A percentile compares a stretch with the other conserved stretches of the same genome.
Evolutionary conservation across 108 stramenopile genomes (phyloP).

Genomic region (Stephanodiscus triporus): DNA sequence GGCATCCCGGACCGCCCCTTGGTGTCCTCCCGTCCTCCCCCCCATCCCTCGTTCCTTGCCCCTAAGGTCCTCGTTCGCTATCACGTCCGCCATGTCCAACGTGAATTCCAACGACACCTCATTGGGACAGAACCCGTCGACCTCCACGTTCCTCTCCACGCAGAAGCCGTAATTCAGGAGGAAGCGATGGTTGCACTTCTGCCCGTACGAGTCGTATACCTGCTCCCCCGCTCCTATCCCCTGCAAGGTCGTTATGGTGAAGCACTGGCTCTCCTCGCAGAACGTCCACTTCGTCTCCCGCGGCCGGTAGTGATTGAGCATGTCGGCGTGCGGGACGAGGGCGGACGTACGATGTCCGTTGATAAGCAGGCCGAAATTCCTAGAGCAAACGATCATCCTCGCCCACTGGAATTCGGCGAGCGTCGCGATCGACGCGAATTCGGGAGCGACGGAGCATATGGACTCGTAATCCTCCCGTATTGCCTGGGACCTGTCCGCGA

Average conservation of each 20-base stretch:
- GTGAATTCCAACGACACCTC: constrained; percentile 91
- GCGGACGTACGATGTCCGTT: constrained; percentile 95
- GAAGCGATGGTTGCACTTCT: constrained; percentile 99
- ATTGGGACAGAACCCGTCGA: constrained; percentile 98
- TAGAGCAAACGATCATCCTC: constrained; percentile 96
- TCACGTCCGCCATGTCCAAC: constrained; percentile 64
- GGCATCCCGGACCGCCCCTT: neutral
- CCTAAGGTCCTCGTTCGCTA: constrained; percentile 31
- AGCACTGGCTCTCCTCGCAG: constrained; percentile 94
- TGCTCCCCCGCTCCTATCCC: constrained; percentile 81
- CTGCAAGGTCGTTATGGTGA: constrained; percentile 95
- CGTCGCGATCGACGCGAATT: constrained; percentile 72
- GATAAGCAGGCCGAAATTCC: constrained; percentile 97
- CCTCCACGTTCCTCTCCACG: constrained; percentile 95
- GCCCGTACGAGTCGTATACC: constrained; percentile 99
- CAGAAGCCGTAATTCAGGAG: constrained; percentile 99
- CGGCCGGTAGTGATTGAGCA: constrained; percentile 99
- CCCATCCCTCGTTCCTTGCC: constrained; percentile 3
- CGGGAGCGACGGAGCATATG: constrained; percentile 86
- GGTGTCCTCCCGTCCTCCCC: neutral
- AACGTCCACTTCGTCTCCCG: constrained; percentile 99
- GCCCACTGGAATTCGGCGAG: constrained; percentile 98
- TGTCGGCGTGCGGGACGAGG: constrained; percentile 98
- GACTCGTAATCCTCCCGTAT: constrained; percentile 93
- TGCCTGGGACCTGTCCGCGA: constrained; percentile 78